Conservation (phyloP, 2,329 filamentous ascomycete species). For the Pseudogymnoascus sp. region DNA sequence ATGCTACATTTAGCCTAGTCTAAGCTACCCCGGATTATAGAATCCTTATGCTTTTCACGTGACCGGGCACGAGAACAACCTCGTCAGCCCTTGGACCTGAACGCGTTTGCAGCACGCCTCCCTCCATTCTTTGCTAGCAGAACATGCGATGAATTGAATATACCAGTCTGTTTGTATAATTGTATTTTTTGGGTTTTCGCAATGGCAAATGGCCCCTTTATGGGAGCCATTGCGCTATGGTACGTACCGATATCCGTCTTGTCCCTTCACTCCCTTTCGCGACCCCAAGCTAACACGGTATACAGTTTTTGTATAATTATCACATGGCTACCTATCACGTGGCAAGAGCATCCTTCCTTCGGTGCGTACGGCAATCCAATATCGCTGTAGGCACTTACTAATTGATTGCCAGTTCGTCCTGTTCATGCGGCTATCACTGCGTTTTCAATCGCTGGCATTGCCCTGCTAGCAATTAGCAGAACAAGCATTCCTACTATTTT, state of each 20-base stretch:
- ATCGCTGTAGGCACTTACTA: neutral
- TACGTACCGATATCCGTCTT: neutral
- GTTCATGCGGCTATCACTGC: neutral
- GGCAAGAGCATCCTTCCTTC: slow-evolving; percentile 8
- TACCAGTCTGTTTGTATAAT: neutral
- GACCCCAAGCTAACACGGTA: neutral
- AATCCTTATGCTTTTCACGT: neutral
- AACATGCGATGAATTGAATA: neutral
- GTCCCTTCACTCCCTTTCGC: neutral
- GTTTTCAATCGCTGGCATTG: neutral
- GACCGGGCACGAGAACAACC: neutral
- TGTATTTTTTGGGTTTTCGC: neutral
- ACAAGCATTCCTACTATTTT: neutral
- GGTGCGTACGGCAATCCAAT: neutral
- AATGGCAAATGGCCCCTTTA: slow-evolving; percentile 2
- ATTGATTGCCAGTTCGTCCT: neutral
- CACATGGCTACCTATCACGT: neutral
- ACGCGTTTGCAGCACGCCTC: neutral
- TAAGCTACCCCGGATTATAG: neutral
- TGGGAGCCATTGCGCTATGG: slow-evolving; percentile 3
- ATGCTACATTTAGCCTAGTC: neutral
- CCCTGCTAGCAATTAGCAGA: neutral
- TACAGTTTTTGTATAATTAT: slow-evolving; percentile 8
- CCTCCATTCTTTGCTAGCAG: neutral
- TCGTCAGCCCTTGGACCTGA: neutral